A percentile compares a stretch with the other conserved stretches of the same genome.
Conservation (phyloP, 2,329 filamentous ascomycete genomes). For the Biscogniauxia marginata region DNA sequence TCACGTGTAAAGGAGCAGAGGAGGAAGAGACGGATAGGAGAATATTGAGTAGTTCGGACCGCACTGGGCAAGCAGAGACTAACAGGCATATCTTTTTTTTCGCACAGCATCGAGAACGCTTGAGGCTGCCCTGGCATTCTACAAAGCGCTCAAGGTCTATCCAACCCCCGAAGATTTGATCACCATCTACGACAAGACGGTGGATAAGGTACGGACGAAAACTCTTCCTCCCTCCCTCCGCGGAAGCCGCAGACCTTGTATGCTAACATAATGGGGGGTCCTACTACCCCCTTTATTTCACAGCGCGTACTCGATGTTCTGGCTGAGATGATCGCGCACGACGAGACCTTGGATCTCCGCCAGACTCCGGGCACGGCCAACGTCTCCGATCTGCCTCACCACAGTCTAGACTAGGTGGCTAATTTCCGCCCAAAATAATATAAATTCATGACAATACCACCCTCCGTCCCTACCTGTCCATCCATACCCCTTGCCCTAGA, state of each 20-base stretch:
- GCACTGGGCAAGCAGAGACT: slow-evolving; percentile 3
- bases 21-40: slow-evolving; percentile 1
- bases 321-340: slow-evolving; percentile 96
- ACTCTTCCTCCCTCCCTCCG: not conserved
- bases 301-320: slow-evolving; percentile 92
- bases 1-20: not conserved
- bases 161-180: slow-evolving; percentile 91
- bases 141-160: slow-evolving; percentile 98
- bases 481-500: not conserved
- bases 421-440: not conserved
- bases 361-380: slow-evolving; percentile 26
- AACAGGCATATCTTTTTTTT: slow-evolving; percentile 5
- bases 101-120: slow-evolving; percentile 62
- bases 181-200: slow-evolving; percentile 96
- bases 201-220: slow-evolving; percentile 70
- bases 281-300: not conserved
- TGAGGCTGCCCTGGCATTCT: slow-evolving; percentile 92
- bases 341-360: slow-evolving; percentile 67
- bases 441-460: not conserved
- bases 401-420: slow-evolving; percentile 50
- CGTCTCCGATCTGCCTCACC: slow-evolving; percentile 48
- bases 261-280: not conserved
- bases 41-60: not conserved
- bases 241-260: not conserved
- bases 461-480: not conserved